phyloP scores from a whole-genome alignment of 495 filamentous ascomycete species.

The Hamigera avellanea region DNA sequence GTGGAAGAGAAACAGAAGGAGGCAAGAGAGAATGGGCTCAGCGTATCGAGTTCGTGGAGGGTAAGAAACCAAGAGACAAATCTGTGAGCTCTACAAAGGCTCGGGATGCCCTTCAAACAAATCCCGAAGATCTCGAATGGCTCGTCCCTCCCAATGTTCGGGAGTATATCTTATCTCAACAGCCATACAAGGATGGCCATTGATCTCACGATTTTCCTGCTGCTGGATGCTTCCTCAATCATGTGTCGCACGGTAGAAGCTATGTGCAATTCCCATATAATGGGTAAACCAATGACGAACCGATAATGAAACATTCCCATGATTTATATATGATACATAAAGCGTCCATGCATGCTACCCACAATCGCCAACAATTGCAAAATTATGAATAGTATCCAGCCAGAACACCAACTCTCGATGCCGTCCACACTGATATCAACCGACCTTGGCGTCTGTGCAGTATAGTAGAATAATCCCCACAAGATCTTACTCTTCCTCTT shows the following conservation, averaged over 20 bases:
- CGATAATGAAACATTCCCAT: constrained; percentile 5
- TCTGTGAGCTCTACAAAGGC: constrained; percentile 73
- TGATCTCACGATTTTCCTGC: background rate
- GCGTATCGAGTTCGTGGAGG: constrained; percentile 59
- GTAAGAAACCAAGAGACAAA: constrained; percentile 37
- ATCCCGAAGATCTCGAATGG: constrained; percentile 42
- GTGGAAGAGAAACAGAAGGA: constrained; percentile 42
- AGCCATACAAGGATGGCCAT: constrained; percentile 21
- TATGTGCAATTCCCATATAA: no score
- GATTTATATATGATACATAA: background rate
- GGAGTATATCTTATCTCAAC: constrained; percentile 39
- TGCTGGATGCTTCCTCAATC: no score
- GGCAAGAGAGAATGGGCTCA: constrained; percentile 55
- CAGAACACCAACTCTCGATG: constrained; percentile 6
- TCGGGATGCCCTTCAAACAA: constrained; percentile 46
- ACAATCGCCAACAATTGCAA: background rate
- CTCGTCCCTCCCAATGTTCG: constrained; percentile 54
- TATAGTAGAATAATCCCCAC: background rate
- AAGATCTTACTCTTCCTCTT: constrained; percentile 29
- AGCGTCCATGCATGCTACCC: background rate
- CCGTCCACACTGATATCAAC: no score
- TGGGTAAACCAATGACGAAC: no score
- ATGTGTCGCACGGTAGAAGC: no score
- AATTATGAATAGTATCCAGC: constrained; percentile 1
- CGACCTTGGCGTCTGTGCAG: background rate